Conservation (phyloP, 352 stramenopile species). For the Aphanomyces invadans region DNA sequence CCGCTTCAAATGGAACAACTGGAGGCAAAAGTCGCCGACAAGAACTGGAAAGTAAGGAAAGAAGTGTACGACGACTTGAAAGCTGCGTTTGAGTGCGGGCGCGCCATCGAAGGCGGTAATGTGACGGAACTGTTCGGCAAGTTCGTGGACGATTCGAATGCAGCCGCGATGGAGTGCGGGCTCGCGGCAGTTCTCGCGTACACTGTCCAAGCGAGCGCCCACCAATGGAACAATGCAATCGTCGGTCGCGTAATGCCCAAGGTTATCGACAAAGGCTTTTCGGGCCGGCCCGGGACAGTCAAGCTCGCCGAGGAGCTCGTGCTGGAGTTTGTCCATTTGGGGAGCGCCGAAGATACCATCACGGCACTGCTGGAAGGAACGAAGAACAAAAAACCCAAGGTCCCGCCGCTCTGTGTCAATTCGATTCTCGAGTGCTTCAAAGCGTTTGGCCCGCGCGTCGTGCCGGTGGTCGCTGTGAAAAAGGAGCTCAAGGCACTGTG, state of each 20-base stretch:
- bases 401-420: slow-evolving; percentile 59
- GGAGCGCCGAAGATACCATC: slow-evolving; percentile 68
- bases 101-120: slow-evolving; percentile 35
- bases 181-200: slow-evolving; percentile 71
- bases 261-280: slow-evolving; percentile 78
- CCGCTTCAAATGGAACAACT: slow-evolving; percentile 28
- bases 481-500: slow-evolving; percentile 54
- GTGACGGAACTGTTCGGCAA: slow-evolving; percentile 57
- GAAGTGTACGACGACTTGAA: slow-evolving; percentile 74
- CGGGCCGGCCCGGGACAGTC: slow-evolving; percentile 58
- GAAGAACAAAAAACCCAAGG: slow-evolving; percentile 83
- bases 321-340: slow-evolving; percentile 58
- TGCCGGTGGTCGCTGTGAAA: slow-evolving; percentile 66
- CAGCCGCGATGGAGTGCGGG: slow-evolving; percentile 68
- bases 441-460: slow-evolving; percentile 64
- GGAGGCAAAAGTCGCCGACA: slow-evolving; percentile 55
- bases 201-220: slow-evolving; percentile 47
- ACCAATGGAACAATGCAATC: slow-evolving; percentile 49
- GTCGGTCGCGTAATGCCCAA: slow-evolving; percentile 63
- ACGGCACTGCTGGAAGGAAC: slow-evolving; percentile 68
- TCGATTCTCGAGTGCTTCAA: slow-evolving; percentile 65
- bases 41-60: slow-evolving; percentile 84
- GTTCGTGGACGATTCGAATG: slow-evolving; percentile 79
- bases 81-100: slow-evolving; percentile 41
- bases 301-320: slow-evolving; percentile 77